A percentile compares a stretch with the other conserved stretches of the same genome.
phyloP scores from a whole-genome alignment of 192 early-diverging fungal genomes.

The Umbelopsis ramanniana region DNA sequence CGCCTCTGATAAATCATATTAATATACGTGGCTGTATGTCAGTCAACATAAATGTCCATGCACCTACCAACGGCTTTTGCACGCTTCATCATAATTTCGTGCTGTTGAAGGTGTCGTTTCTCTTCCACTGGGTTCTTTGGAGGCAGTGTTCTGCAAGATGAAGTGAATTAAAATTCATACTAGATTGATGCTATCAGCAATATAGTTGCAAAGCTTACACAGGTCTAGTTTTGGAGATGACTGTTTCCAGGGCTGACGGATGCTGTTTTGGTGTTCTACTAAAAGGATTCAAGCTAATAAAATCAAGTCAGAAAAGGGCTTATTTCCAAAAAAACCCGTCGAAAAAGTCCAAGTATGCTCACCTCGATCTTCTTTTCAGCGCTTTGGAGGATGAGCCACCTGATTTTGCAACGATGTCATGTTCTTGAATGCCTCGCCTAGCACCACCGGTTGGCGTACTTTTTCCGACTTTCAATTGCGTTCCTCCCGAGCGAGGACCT shows the following conservation, averaged over 20 bases:
- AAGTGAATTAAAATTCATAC: background rate
- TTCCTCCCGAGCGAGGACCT: constrained; percentile 4
- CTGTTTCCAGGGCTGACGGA: constrained; percentile 44
- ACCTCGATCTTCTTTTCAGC: constrained; percentile 38
- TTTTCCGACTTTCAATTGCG: background rate
- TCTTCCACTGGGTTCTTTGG: constrained; percentile 47
- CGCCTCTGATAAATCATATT: constrained; percentile 25
- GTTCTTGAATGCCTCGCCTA: constrained; percentile 31
- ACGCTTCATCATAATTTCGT: constrained; percentile 48
- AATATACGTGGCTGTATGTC: background rate
- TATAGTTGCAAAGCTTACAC: constrained; percentile 23
- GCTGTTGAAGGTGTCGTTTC: constrained; percentile 44
- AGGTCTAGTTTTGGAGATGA: constrained; percentile 47
- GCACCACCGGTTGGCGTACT: constrained; percentile 24
- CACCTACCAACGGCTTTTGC: constrained; percentile 35
- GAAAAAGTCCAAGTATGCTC: constrained; percentile 7
- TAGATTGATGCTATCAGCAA: background rate
- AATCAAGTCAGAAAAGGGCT: no score
- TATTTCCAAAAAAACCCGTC: background rate
- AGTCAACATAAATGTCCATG: background rate
- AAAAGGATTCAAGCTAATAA: constrained; percentile 35
- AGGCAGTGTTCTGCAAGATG: constrained; percentile 36
- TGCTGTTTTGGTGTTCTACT: constrained; percentile 26
- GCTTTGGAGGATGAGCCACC: constrained; percentile 33
- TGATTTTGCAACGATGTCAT: constrained; percentile 31